Base-by-base conservation (phyloP, 331 rosid genomes). In the Spiraea crenata region DNA sequence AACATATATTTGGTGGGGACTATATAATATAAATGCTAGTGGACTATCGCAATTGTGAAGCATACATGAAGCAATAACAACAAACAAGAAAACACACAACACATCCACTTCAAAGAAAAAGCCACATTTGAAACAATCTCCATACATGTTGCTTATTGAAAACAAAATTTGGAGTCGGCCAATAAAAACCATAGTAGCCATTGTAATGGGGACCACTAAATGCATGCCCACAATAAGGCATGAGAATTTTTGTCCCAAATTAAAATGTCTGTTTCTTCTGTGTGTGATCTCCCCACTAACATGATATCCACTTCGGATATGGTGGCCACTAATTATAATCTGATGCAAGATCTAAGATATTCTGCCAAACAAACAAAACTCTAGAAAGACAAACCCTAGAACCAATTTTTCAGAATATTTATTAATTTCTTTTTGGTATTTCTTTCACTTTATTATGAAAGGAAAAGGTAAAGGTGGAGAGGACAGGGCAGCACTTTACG, bases 401-500 rank as follows among this genome's bases (percentile, higher is more conserved):
- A 25, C 31, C 31, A 25, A 25, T 25, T 25, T 25, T 25, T 25
- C 2, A 25, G 31, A 25, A 25, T 38, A 7, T n/a, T 54, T 11
- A 5, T 4, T 69, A 13, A 9, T 49, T 64, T n/a, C 46, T 13
- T 1, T 35, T 12, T 12, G 40, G 40, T 51, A 13, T 45, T 5
- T 17, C n/a, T 15, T 11, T 13, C 6, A 74, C 59, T 74, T 67
- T 76, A 66, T 75, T 58, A 51, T 42, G 75, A 69, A 57, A 68
- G 31, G 9, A 57, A 77, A 75, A 75, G 72, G 31, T 38, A 82
- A 84, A 72, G 83, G 70, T 70, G 40, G 85, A 75, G 85, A 85
- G 82, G 96, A 87, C 93, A 83, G 66, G 41, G 40, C 49, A 70
- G 42, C 82, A 73, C 96, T 91, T 87, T 87, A 87, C 78, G 87